Base-by-base conservation (phyloP, 2,329 filamentous ascomycete genomes). In the Camillea tinctor region DNA sequence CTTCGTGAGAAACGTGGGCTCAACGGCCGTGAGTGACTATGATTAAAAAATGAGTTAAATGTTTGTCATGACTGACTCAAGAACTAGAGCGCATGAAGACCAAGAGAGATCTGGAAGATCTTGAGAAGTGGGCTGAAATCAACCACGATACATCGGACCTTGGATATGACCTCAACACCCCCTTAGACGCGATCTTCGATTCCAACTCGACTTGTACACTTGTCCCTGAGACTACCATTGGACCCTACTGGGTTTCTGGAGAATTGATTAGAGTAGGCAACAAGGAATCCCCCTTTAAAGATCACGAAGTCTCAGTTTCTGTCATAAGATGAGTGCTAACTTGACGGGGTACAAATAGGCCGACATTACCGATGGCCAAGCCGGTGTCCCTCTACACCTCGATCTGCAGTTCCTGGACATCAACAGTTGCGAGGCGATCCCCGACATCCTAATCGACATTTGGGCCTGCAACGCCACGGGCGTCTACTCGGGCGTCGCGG, bases 391-490 rank as follows among this genome's bases (percentile, higher is more conserved):
- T 2, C 54, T 79, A 15, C 74, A 76, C 61, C 69, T 78, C n/a
- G 76, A 78, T 56, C 57, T 77, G 22, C 75, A 78, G 61, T 71
- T 76, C 59, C 68, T 78, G 21, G 74, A 78, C 64, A 67, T 72
- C 40, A 70, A 69, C 54, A 75, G 66, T 60, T 77, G 74, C 65
- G 61, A 65, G 50, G 66, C 74, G 2, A 66, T 77, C 19, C 66
- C 71, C 1, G 64, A 69, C n/a, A 67, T 77, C 53, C 71, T 72
- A 54, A 62, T 77, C 40, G 76, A 78, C 59, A 68, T 73, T 36
- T 79, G 76, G 76, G 69, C 74, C 55, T 70, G 70, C 64, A 78
- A 78, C 60, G 59, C 76, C 5, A 77, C 75, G 8, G 75, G 76
- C 20, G 69, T 75, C 17, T 79, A 79, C 67, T 74, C 71, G 5